Evolutionary conservation across 208 protist species (phyloP), one percentile per base, ranked within the genome.

Genomic region (Angomonas deanei): DNA sequence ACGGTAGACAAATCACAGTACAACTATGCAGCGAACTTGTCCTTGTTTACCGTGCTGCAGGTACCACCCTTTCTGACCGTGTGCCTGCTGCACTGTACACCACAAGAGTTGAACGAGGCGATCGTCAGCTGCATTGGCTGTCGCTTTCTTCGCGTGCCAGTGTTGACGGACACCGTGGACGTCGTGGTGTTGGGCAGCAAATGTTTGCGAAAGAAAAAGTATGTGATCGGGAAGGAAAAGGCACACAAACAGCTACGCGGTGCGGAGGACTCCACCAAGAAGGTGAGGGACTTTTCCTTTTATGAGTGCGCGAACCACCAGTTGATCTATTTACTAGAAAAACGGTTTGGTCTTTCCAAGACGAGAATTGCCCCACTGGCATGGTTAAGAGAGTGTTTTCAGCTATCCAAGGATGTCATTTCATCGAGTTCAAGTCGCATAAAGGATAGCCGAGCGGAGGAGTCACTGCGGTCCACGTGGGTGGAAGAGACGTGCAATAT

Each of bases 161-260:
- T 82, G n/a, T 69, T 79, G 0, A 88, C 84, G n/a, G 32, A 50
- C 5, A 47, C 63, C 13, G 84, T 82, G 11, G 88, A 94, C 63
- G 60, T 94, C 13, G 76, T 94, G 11, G 39, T 94, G 21, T 57
- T 94, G 0, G 88, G 88, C n/a, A 81, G 77, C 52, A 62, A 66
- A 42, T 24, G 17, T 26, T 42, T 24, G 53, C 2, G 28, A 38
- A 33, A 39, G 17, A 38, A 23, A 47, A 5, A 23, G 39, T 47
- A 5, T 36, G 21, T 15, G 39, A 27, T 1, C 10, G 15, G 23
- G 17, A 49, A 1, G 17, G 13, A 10, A 4, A 55, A 34, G 36
- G 26, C 3, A 17, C 28, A 26, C 33, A 24, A n/a, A 26, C 4
- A 19, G 54, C 32, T 49, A 2, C 55, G 47, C 17, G 34, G 13